A percentile compares a stretch with the other conserved stretches of the same genome.
phyloP scores from a whole-genome alignment of 2,329 filamentous ascomycete genomes.

The Orbilia quercus region DNA sequence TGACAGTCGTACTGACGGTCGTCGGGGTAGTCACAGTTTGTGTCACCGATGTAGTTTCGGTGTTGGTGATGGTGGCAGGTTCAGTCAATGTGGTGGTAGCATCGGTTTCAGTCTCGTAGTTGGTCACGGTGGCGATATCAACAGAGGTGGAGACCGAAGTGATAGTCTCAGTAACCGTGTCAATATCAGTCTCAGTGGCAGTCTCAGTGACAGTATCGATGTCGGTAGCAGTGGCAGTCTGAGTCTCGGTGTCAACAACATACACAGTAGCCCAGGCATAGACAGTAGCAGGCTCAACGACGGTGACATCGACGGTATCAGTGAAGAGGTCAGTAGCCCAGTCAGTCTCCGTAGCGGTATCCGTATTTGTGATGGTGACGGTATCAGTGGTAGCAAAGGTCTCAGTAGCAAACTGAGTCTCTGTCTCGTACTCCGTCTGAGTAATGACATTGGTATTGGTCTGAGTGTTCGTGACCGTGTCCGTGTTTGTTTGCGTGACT shows the following conservation, averaged over 20 bases:
- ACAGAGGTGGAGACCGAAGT: not conserved
- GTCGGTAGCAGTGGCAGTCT: constrained; percentile 10
- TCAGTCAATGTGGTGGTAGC: constrained; percentile 1
- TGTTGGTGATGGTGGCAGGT: not conserved
- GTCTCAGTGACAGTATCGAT: constrained; percentile 5
- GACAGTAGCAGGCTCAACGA: constrained; percentile 10
- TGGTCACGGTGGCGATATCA: constrained; percentile 16
- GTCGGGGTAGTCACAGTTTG: constrained; percentile 9
- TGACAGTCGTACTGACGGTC: constrained; percentile 7
- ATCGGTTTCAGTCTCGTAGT: not conserved
- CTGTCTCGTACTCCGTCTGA: constrained; percentile 1
- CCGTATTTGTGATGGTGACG: constrained; percentile 12
- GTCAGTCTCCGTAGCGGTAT: constrained; percentile 16
- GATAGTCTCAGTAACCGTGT: not conserved
- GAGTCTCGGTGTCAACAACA: constrained; percentile 7
- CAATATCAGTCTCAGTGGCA: constrained; percentile 6
- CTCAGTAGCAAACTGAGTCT: constrained; percentile 21
- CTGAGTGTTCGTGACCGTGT: constrained; percentile 12
- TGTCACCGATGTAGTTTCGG: not conserved
- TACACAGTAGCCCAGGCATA: constrained; percentile 2
- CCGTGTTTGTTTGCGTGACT: constrained; percentile 20
- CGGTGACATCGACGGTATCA: not conserved
- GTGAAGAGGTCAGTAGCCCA: constrained; percentile 12
- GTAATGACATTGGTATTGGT: constrained; percentile 25
- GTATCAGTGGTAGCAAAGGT: constrained; percentile 23